Conservation (phyloP, 208 protist genomes). For the Wallacemonas sp. region DNA sequence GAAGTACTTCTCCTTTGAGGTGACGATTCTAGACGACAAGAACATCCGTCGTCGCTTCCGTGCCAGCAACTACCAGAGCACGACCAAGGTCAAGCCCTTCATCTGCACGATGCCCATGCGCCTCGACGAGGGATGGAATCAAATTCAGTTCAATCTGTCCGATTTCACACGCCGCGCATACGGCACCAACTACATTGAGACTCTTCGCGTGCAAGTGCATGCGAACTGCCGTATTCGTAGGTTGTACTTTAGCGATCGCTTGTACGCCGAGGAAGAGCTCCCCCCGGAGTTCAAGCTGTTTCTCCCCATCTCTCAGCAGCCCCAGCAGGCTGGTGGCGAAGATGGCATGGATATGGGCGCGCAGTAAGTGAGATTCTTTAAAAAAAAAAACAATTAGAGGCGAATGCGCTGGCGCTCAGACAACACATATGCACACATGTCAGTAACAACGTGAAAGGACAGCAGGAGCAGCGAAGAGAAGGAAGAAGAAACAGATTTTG, state of each 20-base stretch:
- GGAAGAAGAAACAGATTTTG: too few relatives aligned
- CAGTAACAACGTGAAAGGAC: too few relatives aligned
- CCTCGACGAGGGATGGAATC: conserved; percentile 99
- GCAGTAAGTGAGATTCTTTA: conserved; percentile 6
- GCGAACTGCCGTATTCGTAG: conserved; percentile 99
- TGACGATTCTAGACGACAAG: conserved; percentile 99
- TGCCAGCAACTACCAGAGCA: conserved; percentile 99
- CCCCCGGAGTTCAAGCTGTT: conserved; percentile 99
- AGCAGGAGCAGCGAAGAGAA: too few relatives aligned
- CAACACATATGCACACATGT: too few relatives aligned
- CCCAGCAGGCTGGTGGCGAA: conserved; percentile 23
- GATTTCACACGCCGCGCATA: conserved; percentile 99
- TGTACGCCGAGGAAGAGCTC: conserved; percentile 99
- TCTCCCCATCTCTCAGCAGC: conserved; percentile 91
- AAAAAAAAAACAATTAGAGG: too few relatives aligned
- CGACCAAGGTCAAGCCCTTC: conserved; percentile 98
- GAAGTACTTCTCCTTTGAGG: conserved; percentile 99
- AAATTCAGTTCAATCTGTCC: conserved; percentile 99
- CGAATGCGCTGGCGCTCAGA: too few relatives aligned
- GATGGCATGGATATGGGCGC: conserved; percentile 17
- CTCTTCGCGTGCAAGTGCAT: conserved; percentile 97
- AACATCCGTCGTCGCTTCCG: conserved; percentile 97
- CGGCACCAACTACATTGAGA: conserved; percentile 99
- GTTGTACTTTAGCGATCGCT: conserved; percentile 99
- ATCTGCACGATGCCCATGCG: conserved; percentile 99